Conservation (phyloP, 2,329 filamentous ascomycete species). For the Colletotrichum tropicale region DNA sequence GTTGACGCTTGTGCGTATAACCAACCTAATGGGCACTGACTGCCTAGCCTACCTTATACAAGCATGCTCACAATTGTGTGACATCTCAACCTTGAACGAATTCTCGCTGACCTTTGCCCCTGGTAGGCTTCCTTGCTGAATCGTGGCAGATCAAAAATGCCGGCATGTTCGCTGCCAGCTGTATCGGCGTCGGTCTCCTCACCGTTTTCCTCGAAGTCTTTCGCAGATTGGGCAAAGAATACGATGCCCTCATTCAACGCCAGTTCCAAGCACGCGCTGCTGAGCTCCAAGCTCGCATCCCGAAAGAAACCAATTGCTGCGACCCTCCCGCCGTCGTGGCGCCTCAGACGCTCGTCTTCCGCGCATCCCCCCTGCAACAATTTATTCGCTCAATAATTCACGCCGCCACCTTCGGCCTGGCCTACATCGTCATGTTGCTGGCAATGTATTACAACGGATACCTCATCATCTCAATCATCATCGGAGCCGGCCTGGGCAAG, state of each 20-base stretch:
- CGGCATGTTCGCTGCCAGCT: constrained; percentile 46
- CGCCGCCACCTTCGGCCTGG: constrained; percentile 43
- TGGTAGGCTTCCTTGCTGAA: constrained; percentile 38
- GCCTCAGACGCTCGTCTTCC: constrained; percentile 34
- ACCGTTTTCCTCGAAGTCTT: constrained; percentile 43
- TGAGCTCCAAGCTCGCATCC: constrained; percentile 24
- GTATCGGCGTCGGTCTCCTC: constrained; percentile 46
- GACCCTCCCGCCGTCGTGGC: constrained; percentile 11
- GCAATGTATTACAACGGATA: constrained; percentile 53
- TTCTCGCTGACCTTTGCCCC: neutral
- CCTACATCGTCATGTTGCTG: constrained; percentile 49
- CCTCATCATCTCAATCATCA: constrained; percentile 46
- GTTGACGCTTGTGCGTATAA: constrained; percentile 39
- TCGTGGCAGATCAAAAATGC: constrained; percentile 44
- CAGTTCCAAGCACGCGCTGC: constrained; percentile 40
- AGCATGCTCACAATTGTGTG: neutral
- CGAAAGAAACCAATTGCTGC: constrained; percentile 14
- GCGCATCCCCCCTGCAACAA: constrained; percentile 45
- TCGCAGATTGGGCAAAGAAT: constrained; percentile 46
- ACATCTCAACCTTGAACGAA: neutral
- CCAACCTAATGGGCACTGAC: neutral
- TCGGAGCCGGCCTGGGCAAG: constrained; percentile 56
- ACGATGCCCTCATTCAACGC: constrained; percentile 42
- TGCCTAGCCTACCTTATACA: neutral
- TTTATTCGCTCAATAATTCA: constrained; percentile 42